Conservation (phyloP, 1,139 yeast genomes). For the Ogataea hybrid region DNA sequence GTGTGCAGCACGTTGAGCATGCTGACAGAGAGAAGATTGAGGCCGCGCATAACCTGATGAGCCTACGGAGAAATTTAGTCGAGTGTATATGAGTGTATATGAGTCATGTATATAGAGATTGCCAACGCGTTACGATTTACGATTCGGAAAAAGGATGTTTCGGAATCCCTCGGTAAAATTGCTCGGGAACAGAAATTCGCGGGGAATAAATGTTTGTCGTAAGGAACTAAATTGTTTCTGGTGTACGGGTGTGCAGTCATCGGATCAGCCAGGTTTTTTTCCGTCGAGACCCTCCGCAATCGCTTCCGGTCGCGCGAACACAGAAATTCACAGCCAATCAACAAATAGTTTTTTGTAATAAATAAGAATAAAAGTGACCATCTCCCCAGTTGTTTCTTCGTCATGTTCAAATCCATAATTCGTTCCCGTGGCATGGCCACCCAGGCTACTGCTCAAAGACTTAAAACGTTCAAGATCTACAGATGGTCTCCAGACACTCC, state of each 20-base stretch:
- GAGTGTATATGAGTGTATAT: slow-evolving; percentile 7
- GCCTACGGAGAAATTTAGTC: neutral
- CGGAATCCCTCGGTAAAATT: neutral
- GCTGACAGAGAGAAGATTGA: neutral
- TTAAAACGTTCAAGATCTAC: slow-evolving; percentile 88
- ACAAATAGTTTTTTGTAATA: slow-evolving; percentile 6
- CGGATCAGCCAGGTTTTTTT: slow-evolving; percentile 5
- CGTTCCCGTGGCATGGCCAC: slow-evolving; percentile 33
- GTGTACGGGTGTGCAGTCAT: neutral
- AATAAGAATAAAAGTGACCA: slow-evolving; percentile 4
- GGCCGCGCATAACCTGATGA: slow-evolving; percentile 1
- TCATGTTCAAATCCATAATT: slow-evolving; percentile 10
- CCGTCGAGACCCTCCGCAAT: slow-evolving; percentile 10
- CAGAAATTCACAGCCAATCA: slow-evolving; percentile 10
- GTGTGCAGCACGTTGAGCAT: slow-evolving; percentile 3
- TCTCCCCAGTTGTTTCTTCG: neutral
- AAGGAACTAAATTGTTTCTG: too few relatives aligned
- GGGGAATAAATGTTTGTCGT: neutral
- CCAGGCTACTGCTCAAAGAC: slow-evolving; percentile 43
- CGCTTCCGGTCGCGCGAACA: slow-evolving; percentile 13
- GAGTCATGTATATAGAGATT: too few relatives aligned
- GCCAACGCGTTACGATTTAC: slow-evolving; percentile 1
- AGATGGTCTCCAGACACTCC: slow-evolving; percentile 99
- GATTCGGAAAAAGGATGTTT: neutral
- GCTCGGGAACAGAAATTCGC: neutral